Evolutionary conservation across 345 rosid species (phyloP).

Genomic region (Eucalyptus curtisii): DNA sequence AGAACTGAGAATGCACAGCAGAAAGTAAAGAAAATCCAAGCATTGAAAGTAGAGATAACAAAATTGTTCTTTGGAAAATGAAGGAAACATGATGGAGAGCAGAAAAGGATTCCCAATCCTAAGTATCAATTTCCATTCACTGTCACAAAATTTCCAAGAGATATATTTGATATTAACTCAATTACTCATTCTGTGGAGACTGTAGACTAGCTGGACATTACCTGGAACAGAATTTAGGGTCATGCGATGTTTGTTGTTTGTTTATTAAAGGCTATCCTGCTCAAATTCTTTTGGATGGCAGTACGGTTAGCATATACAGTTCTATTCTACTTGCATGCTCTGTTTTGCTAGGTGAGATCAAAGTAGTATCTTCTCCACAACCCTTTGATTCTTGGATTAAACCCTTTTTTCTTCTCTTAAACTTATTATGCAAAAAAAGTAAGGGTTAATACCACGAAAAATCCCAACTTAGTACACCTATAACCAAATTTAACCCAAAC

Average conservation of each 20-base stretch:
- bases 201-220: not conserved
- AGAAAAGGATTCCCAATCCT: not conserved
- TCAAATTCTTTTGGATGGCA: not conserved
- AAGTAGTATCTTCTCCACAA: not conserved
- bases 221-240: not conserved
- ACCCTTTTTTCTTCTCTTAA: not conserved
- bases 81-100: not conserved
- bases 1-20: not conserved
- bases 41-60: not conserved
- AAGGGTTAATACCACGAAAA: too few species aligned
- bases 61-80: not conserved
- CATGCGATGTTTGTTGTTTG: not conserved
- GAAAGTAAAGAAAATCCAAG: not conserved
- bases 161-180: not conserved
- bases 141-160: not conserved
- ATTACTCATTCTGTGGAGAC: not conserved
- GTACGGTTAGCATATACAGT: not conserved
- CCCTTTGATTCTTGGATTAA: not conserved
- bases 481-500: too few species aligned
- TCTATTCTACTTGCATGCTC: not conserved
- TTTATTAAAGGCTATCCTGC: not conserved
- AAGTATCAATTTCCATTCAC: not conserved
- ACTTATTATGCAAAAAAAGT: not conserved
- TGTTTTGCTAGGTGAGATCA: not conserved
- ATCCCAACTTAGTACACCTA: too few species aligned